Base-by-base conservation (phyloP, 768 basidiomycete species). In the Podaxis sp. region DNA sequence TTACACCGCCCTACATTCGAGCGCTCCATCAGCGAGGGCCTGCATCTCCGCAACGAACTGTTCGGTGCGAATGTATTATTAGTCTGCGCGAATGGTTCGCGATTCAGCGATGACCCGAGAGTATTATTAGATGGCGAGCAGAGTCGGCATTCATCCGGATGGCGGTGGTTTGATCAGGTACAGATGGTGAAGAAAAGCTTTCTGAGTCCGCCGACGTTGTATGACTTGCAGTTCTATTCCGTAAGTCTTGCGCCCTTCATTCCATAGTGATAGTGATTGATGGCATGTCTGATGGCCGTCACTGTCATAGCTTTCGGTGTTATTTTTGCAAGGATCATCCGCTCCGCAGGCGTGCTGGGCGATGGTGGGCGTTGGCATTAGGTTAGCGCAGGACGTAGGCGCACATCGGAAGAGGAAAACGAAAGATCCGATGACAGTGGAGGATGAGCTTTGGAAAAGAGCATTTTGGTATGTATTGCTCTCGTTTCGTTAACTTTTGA, bases 381-480 rank as follows among this genome's bases (percentile, higher is more conserved):
- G 92, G 3, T 74, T 89, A 30, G 86, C 88, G 0, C 88, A 93
- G 70, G 92, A 95, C 66, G 86, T 92, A 13, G 87, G 93, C 22
- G 89, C 86, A 0, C 93, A 95, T 72, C 68, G 81, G 28, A 69
- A 81, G 40, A 81, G 78, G 61, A 64, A 70, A 1, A 66, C 72
- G 28, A 72, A 64, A 24, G 66, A 68, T 63, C 70, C 70, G 7
- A 73, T 78, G 40, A 82, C 81, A 0, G 72, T 79, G 1, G 87
- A 92, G 59, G 84, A 88, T 64, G 91, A 95, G 69, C 75, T 90
- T 39, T 91, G 89, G 84, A 91, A 90, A 68, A 81, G 88, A 5
- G 85, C 82, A 8, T 88, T 88, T 68, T 89, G 87, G 86, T 84
- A 68, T 13, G 73, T 52, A 30, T 26, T 12, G 22, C 48, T 11